These are phyloP conservation scores for Boletus rufocinnamomeus DNA, from an alignment of 768 basidiomycete genomes.

Conservation along the genomic window DNA sequence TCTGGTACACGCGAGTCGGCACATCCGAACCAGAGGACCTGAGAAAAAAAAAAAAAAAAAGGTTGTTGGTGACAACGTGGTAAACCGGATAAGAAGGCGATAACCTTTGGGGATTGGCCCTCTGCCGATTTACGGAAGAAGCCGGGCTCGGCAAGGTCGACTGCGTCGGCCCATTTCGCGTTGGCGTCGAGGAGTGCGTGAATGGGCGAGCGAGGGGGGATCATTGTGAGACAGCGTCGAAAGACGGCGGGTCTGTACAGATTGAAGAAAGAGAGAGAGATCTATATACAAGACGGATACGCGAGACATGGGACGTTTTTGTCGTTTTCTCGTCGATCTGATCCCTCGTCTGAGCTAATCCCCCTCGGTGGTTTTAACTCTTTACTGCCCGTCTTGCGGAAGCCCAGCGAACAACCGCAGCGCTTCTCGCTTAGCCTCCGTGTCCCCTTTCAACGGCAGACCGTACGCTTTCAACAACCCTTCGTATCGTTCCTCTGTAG, in stretches of 20 bases:
- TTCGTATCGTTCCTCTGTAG: constrained; percentile 47
- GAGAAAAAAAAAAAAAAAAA: too few species aligned
- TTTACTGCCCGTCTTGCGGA: constrained; percentile 26
- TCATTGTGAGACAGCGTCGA: background rate
- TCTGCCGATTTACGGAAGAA: constrained; percentile 65
- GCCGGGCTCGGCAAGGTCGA: constrained; percentile 52
- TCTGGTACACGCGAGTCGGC: constrained; percentile 90
- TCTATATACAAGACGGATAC: too few species aligned
- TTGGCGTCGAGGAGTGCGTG: constrained; percentile 51
- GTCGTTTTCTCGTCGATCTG: background rate
- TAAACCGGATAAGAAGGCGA: too few species aligned
- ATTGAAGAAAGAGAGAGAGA: too few species aligned
- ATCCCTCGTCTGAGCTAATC: constrained; percentile 6
- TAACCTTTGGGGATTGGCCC: constrained; percentile 74
- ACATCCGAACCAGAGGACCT: constrained; percentile 83
- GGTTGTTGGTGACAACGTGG: too few species aligned
- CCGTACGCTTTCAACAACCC: constrained; percentile 38
- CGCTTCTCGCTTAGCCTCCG: constrained; percentile 40
- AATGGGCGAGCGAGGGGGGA: background rate
- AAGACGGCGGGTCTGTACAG: too few species aligned
- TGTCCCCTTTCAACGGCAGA: constrained; percentile 40
- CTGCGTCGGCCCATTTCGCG: constrained; percentile 66
- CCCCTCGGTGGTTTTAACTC: background rate
- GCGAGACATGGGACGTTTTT: too few species aligned
- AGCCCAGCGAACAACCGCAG: constrained; percentile 41